Base-by-base conservation (phyloP, 1,284 basidiomycete species). In the Ceratorhiza oryzae-sativae region DNA sequence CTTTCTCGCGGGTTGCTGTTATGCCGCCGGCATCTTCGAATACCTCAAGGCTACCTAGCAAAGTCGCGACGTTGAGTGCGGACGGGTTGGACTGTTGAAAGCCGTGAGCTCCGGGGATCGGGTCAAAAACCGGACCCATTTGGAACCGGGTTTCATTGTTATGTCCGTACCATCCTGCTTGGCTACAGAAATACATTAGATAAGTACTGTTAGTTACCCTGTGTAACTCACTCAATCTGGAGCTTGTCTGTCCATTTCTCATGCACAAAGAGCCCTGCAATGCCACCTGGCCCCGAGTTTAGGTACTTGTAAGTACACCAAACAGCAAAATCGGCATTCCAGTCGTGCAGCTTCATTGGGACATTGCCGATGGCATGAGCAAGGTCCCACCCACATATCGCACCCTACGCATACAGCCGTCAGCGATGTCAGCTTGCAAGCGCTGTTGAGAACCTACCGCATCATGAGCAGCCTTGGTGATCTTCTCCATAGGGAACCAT, bases 251-350 rank as follows among this genome's bases (percentile, higher is more conserved):
- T 84, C 90, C 91, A 95, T 77, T 88, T 90, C 74, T 92, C 88
- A 78, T 97, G 95, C 15, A 97, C 84, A 79, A 90, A 97, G 62
- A 95, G 82, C 4, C 96, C 97, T n/a, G 90, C 97, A 71, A 98
- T 97, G 13, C 91, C 94, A 15, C 97, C 96, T 3, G 97, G 96
- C 0, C 97, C 95, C 13, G 94, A 91, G 80, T 97, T 98, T 71
- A 98, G 87, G 81, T 98, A 99, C 84, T 98, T 98, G 86, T 97
- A 98, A 34, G 94, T 93, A 81, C 95, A 98, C 95, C 95, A 98
- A 20, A 95, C 94, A 0, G 96, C 97, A 80, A 98, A 98, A 82
- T 99, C 97, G 76, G 95, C 91, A 73, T 87, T 84, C 97, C 97
- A 99, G 74, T 95, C 91, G 80, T 98, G 94, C 74, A 99, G 84